Evolutionary conservation across 805 yeast species (phyloP), one percentile per base, ranked within the genome.

Genomic region (Debaryomyces prosopidis): DNA sequence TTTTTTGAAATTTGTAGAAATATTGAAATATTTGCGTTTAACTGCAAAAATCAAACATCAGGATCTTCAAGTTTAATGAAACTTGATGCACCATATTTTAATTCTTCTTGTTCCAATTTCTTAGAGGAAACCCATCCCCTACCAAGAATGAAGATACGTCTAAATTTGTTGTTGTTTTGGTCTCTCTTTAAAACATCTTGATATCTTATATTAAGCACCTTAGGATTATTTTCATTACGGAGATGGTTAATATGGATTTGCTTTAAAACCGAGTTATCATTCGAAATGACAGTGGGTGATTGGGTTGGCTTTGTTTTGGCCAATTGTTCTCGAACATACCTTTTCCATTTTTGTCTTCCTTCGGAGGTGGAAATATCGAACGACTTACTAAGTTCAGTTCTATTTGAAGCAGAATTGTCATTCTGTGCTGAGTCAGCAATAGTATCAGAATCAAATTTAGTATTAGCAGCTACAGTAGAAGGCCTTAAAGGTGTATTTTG

Each of bases 61-160:
- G 26, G 16, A 11, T 32, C 14, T 31, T 28, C 17, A 30, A 26
- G 37, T 8, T 23, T 36, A 3, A 45, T 42, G 12, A 16, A 37
- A 18, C 48, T 40, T 4, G 35, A 12, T 17, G 40, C 14, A 1
- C 65, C 65, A 35, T 46, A 54, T 39, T 20, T 17, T 2, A 16
- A 12, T 35, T 48, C 57, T 43, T 60, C 66, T 6, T 40, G 32
- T 20, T 48, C 55, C 3, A 61, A 39, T 26, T 40, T 48, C 40
- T 53, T 62, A n/a, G 62, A 50, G 7, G 76, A 58, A 1, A 74
- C 61, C 84, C 84, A 79, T 0, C 84, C 83, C 35, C 72, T 56
- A 9, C 73, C 73, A 1, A 80, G 81, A 27, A 79, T 64, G 47
- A 71, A 76, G 2, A 77, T 54, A 28, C 84, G 54, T 39, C 75